Base-by-base conservation (phyloP, 2,329 filamentous ascomycete species). In the Myriosclerotinia curreyana region DNA sequence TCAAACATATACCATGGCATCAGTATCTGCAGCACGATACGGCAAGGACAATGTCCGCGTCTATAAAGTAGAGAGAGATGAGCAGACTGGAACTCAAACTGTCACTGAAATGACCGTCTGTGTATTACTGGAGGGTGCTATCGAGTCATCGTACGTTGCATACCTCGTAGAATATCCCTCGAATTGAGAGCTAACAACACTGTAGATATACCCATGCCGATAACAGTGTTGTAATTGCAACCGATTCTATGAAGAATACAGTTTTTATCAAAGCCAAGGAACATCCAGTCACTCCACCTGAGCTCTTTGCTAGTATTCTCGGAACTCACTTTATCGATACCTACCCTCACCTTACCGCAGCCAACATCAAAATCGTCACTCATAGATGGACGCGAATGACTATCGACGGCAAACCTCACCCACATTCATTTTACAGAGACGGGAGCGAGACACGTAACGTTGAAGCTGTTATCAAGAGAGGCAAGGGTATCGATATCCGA, bases 11-110 rank as follows among this genome's bases (percentile, higher is more conserved):
- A 76, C 56, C 65, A 87, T 87, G 84, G 78, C 84, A 69, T 76
- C 77, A 71, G 77, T 88, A 66, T 80, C 83, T 66, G 79, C 84
- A 73, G 90, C 90, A 72, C 86, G 88, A 75, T 94, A 93, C 76
- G 90, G 90, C 80, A 94, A 99, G 86, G 95, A 98, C 85, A 98
- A 99, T 81, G 89, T 99, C 83, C 93, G 95, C 74, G 86, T 99
- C 73, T 96, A 90, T 86, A 99, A 99, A 79, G 92, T 97, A 74
- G 83, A 96, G 74, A 87, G 86, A 72, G 87, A 98, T 76, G 81
- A 86, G 75, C 81, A 86, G 73, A 89, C 90, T 22, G 89, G 90
- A 64, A 81, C 86, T 28, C 94, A 99, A 78, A 90, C 88, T 9
- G 91, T 98, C 71, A 90, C 89, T 50, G 95, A 99, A 79, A 96